Base-by-base conservation (phyloP, 2,329 filamentous ascomycete genomes). In the Graphiopsis chlorocephala region DNA sequence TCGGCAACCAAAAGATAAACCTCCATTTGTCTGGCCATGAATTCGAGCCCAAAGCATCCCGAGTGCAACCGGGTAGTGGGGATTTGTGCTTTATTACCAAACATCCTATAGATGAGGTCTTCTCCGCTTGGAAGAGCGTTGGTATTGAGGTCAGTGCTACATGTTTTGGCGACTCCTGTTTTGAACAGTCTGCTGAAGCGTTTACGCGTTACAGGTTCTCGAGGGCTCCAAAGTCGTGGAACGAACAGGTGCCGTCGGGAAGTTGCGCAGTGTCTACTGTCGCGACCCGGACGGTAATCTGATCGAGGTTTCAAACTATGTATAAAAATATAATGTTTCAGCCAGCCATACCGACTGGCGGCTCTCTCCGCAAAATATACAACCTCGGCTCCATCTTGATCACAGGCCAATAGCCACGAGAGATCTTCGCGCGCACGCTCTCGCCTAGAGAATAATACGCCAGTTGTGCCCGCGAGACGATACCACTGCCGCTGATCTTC, bases 251-350 rank as follows among this genome's bases (percentile, higher is more conserved):
- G 85, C 86, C 0, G 76, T 77, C 61, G 85, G 85, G 0, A 80
- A 76, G 64, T 75, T 89, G 52, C 76, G 80, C 61, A 88, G 86
- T 72, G 78, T 88, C 2, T 88, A 88, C 74, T 80, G 86, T 59
- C 77, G 85, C 42, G 86, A 88, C 74, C 85, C 85, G 2, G 86
- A 88, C 74, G 84, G 82, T 5, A 88, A 88, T 72, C 69, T 88
- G 68, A 81, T 88, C 47, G 86, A 88, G 55, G 71, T 73, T 5
- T 73, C 72, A 33, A 74, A 73, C 50, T 73, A 73, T 61, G 68
- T 74, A 33, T 73, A 64, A 68, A 60, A 55, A 63, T 14, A 12
- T 11, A 8, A 20, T 42, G 12, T n/a, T 7, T 52, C 29, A 61
- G 7, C 20, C 26, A 31, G 45, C 57, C 23, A 20, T 25, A 1